Percentiles rank a stretch among this genome's conserved stretches.
phyloP scores from a whole-genome alignment of 2,329 filamentous ascomycete species.

The Graphiopsis chlorocephala region DNA sequence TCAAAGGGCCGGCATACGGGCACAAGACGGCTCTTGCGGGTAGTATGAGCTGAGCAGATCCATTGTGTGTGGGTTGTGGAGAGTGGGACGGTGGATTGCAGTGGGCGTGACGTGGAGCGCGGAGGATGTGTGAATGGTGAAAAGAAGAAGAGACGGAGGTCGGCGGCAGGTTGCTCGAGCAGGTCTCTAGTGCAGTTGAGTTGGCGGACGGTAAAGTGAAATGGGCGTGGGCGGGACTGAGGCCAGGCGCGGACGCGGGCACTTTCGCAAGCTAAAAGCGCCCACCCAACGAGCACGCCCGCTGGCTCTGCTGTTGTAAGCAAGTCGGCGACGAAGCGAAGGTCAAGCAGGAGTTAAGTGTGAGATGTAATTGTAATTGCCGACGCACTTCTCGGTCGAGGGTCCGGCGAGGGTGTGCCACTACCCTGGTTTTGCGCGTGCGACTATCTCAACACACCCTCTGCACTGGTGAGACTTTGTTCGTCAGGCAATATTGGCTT shows the following conservation, averaged over 20 bases:
- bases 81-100: background rate
- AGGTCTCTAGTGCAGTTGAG: background rate
- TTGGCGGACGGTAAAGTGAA: background rate
- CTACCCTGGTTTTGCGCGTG: background rate
- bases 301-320: background rate
- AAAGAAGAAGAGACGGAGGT: slow-evolving; percentile 1
- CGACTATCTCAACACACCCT: background rate
- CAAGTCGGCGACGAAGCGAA: background rate
- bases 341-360: background rate
- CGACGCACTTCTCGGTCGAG: background rate
- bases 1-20: slow-evolving; percentile 8
- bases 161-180: background rate
- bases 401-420: background rate
- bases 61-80: slow-evolving; percentile 4
- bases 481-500: background rate
- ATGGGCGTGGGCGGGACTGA: slow-evolving; percentile 7
- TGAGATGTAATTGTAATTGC: background rate
- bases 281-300: background rate
- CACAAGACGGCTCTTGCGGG: slow-evolving; percentile 14
- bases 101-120: background rate
- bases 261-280: slow-evolving; percentile 13
- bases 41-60: slow-evolving; percentile 7
- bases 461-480: background rate
- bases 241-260: slow-evolving; percentile 3
- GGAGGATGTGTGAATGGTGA: background rate